Base-by-base conservation (phyloP, 73 alveolate genomes). In the Effrenium voratum region DNA sequence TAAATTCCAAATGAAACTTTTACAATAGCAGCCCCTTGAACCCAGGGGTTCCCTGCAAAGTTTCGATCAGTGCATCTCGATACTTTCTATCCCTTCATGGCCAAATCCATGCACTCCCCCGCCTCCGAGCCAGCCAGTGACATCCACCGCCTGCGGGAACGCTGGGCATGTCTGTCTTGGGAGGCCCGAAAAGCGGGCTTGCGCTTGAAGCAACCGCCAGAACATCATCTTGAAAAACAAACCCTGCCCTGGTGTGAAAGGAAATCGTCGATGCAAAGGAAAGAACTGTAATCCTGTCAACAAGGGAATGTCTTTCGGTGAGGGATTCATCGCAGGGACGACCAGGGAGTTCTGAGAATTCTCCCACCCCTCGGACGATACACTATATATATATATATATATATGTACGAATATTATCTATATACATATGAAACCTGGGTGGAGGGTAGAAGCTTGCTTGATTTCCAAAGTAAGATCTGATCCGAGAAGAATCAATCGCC, bases 61-160 rank as follows among this genome's bases (percentile, higher is more conserved):
- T n/a, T n/a, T n/a, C n/a, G n/a, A n/a, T n/a, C n/a, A n/a, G n/a
- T n/a, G n/a, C n/a, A n/a, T n/a, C n/a, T n/a, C n/a, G n/a, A n/a
- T n/a, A n/a, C n/a, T n/a, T n/a, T n/a, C n/a, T n/a, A n/a, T n/a
- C n/a, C n/a, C n/a, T n/a, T n/a, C n/a, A n/a, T n/a, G n/a, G n/a
- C n/a, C n/a, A n/a, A n/a, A n/a, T n/a, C n/a, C n/a, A n/a, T n/a
- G n/a, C n/a, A 52, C 63, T 52, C 24, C 87, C 8, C 19, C 6
- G 85, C 97, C 98, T 52, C 98, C 98, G 47, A 92, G 92, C 98
- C 98, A 92, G 72, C 98, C 98, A 15, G 98, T 92, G 41, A 92
- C 98, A 34, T 92, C 98, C 40, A 92, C 98, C 0, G 98, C 98
- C 98, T 92, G 26, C 26, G 36, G 41, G 22, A 5, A 32, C 90